Conservation (phyloP, 768 basidiomycete species). For the Grammothele lineata region DNA sequence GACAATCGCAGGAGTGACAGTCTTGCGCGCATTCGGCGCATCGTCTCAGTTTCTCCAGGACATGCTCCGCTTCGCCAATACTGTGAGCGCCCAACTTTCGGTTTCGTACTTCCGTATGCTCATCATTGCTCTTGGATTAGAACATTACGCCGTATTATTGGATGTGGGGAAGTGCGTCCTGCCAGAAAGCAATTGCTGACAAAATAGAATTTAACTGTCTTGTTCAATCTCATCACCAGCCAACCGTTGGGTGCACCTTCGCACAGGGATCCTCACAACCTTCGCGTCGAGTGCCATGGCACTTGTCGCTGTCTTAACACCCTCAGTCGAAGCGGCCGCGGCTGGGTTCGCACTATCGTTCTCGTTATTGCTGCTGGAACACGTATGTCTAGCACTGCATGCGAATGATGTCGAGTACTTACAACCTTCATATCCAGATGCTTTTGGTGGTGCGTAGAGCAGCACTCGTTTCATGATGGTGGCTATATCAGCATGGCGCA, state of each 20-base stretch:
- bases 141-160: conserved; percentile 78
- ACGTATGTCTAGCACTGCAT: too few relatives aligned
- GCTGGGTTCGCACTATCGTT: conserved; percentile 88
- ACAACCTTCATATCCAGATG: too few relatives aligned
- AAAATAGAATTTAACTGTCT: too few relatives aligned
- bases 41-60: conserved; percentile 82
- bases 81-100: conserved; percentile 52
- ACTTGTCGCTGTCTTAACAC: conserved; percentile 59
- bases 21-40: conserved; percentile 82
- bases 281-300: conserved; percentile 68
- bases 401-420: too few relatives aligned
- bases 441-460: too few relatives aligned
- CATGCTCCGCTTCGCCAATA: conserved; percentile 79
- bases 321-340: conserved; percentile 70
- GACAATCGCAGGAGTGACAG: conserved; percentile 47
- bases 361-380: conserved; percentile 67
- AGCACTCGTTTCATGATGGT: too few relatives aligned
- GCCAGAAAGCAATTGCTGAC: too few relatives aligned
- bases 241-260: conserved; percentile 90
- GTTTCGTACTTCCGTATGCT: conserved; percentile 3
- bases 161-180: conserved; percentile 76
- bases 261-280: conserved; percentile 85
- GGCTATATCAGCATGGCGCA: too few relatives aligned
- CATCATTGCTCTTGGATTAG: conserved; percentile 24
- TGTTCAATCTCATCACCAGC: too few relatives aligned